phyloP scores from a whole-genome alignment of 495 filamentous ascomycete species.

The Tuber umbilicatum region DNA sequence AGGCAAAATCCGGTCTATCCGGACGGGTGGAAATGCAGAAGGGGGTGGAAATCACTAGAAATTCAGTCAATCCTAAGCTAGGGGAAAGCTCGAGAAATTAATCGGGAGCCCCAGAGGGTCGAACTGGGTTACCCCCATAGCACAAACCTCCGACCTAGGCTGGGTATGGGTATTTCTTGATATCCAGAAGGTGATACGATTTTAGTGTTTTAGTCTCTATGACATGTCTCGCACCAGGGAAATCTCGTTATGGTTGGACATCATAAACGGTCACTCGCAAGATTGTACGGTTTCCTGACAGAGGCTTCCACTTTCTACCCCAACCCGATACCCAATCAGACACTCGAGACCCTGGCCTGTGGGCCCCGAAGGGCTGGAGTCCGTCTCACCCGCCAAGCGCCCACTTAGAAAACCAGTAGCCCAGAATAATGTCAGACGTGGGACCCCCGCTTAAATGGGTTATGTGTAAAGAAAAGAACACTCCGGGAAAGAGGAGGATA shows the following conservation, averaged over 20 bases:
- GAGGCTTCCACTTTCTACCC: neutral
- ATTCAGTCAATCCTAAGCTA: neutral
- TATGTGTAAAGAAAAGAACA: neutral
- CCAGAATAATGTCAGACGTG: neutral
- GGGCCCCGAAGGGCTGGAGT: neutral
- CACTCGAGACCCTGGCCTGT: neutral
- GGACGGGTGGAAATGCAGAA: neutral
- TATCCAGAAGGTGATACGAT: neutral
- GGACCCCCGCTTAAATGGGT: neutral
- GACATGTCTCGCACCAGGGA: neutral
- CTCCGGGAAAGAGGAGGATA: neutral
- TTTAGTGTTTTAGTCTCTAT: neutral
- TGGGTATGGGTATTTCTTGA: neutral
- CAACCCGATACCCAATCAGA: neutral
- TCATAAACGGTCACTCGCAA: neutral
- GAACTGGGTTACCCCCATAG: neutral
- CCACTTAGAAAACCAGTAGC: neutral
- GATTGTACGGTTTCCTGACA: neutral
- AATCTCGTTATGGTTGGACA: neutral
- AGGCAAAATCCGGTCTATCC: neutral
- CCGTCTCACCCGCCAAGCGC: no score
- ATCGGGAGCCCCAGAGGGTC: neutral
- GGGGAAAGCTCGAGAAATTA: no score
- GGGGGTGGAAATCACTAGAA: neutral
- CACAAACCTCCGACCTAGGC: neutral